Evolutionary conservation across 2,329 filamentous ascomycete species (phyloP), one percentile per base, ranked within the genome.

Genomic region (Malbranchea zuffiana): DNA sequence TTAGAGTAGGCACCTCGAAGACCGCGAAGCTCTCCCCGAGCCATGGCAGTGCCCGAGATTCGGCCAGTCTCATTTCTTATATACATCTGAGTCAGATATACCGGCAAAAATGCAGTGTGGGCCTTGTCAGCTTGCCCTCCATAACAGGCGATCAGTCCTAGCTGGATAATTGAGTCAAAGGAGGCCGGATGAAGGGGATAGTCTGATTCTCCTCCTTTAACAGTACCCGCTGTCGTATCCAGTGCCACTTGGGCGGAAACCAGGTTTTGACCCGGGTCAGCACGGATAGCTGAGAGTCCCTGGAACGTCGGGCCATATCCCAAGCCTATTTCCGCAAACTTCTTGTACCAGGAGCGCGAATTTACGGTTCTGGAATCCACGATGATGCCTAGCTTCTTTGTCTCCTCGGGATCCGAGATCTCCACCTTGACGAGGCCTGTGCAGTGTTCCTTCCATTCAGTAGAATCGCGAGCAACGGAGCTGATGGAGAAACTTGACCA

Each of bases 381-480:
- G 6, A 19, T 28, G 8, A 46, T 39, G 5, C 40, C 13, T 2
- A 44, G 40, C n/a, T 11, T 11, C n/a, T 11, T 11, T n/a, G 25
- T 13, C 25, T 27, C 11, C 7, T 27, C 25, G 25, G 15, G 15
- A 4, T 11, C 3, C 3, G 25, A 27, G n/a, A 27, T 13, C 15
- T 59, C 51, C 5, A 51, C 40, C 4, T 44, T 38, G 13, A 61
- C 49, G 20, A 52, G 45, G 1, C 57, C 59, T 24, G 44, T 47
- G 40, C 57, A 59, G 40, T 61, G 54, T 29, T 61, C 53, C 17
- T 49, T 51, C 58, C 57, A 61, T 8, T 50, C 42, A 13, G 53
- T 46, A 6, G 46, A 48, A 6, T 43, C 44, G 3, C 44, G 36
- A 33, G 53, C 51, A 39, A 54, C 56, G 1, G 55, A 59, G 35